Conservation (phyloP, 371 early-diverging fungal species). For the Mucor plumbeus region DNA sequence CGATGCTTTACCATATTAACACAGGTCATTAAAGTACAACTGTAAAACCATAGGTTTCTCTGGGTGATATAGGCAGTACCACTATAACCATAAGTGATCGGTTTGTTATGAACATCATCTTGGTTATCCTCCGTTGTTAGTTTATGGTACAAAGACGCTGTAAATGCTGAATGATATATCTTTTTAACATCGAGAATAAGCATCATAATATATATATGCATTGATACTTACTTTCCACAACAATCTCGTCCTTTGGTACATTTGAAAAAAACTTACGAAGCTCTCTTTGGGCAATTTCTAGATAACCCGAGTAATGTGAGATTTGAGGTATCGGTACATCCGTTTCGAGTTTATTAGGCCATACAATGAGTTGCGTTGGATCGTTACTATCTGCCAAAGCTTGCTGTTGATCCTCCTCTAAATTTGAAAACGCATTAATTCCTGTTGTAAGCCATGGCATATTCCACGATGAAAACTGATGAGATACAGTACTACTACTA, state of each 20-base stretch:
- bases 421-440: constrained; percentile 30
- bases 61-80: constrained; percentile 45
- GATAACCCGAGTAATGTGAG: constrained; percentile 30
- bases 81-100: constrained; percentile 33
- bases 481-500: not conserved
- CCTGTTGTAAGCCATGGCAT: constrained; percentile 53
- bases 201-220: not conserved
- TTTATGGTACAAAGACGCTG: constrained; percentile 34
- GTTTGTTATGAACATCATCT: not conserved
- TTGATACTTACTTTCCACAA: constrained; percentile 39
- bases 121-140: not conserved
- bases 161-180: constrained; percentile 26
- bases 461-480: constrained; percentile 35
- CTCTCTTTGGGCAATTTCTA: constrained; percentile 35
- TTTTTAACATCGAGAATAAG: not conserved
- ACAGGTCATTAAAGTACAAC: constrained; percentile 45
- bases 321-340: constrained; percentile 31
- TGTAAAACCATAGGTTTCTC: constrained; percentile 48
- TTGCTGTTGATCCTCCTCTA: constrained; percentile 10
- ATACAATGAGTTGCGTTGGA: constrained; percentile 28
- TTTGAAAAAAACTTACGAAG: constrained; percentile 36
- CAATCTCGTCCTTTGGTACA: constrained; percentile 42
- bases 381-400: not conserved
- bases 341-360: constrained; percentile 44
- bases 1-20: constrained; percentile 38